A percentile compares a stretch with the other conserved stretches of the same genome.
Conservation (phyloP, 129 eudicot genomes). For the Ambrosia trifida region DNA sequence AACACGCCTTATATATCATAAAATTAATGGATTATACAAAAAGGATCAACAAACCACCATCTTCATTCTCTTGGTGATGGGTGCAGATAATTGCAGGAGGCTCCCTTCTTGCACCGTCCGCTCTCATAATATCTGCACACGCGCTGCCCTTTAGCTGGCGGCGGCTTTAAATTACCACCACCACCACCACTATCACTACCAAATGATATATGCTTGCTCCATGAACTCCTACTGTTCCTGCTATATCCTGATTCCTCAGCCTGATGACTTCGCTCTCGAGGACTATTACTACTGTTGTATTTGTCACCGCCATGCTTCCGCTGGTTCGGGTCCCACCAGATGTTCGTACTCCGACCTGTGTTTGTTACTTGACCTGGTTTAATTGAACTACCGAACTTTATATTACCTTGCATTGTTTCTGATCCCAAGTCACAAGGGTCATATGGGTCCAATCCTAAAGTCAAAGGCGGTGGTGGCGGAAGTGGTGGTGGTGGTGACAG, state of each 20-base stretch:
- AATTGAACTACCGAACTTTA: conserved; percentile 35
- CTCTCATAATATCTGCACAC: conserved; percentile 74
- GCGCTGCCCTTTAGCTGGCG: conserved; percentile 59
- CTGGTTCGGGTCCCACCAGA: conserved; percentile 41
- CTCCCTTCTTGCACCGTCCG: conserved; percentile 84
- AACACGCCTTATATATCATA: conserved; percentile 38
- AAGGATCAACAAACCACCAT: conserved; percentile 29
- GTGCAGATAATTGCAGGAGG: conserved; percentile 78
- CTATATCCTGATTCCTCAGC: conserved; percentile 52
- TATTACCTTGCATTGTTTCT: conserved; percentile 27
- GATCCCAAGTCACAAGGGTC: conserved; percentile 33
- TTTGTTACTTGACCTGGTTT: conserved; percentile 45
- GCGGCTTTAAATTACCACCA: conserved; percentile 55
- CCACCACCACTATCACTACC: conserved; percentile 31
- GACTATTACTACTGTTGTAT: conserved; percentile 35
- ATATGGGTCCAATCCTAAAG: conserved; percentile 39
- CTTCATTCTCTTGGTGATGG: conserved; percentile 47
- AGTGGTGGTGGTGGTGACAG: conserved; percentile 24
- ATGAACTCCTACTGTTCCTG: conserved; percentile 52
- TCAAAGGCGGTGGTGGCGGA: conserved; percentile 26
- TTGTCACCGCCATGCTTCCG: conserved; percentile 36
- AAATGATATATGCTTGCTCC: conserved; percentile 45
- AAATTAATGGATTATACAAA: conserved; percentile 39
- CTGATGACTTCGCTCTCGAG: conserved; percentile 37
- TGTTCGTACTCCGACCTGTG: conserved; percentile 33